These are phyloP conservation scores for Yueomyces sinensis DNA, from an alignment of 805 yeast species.

Conservation along the genomic window DNA sequence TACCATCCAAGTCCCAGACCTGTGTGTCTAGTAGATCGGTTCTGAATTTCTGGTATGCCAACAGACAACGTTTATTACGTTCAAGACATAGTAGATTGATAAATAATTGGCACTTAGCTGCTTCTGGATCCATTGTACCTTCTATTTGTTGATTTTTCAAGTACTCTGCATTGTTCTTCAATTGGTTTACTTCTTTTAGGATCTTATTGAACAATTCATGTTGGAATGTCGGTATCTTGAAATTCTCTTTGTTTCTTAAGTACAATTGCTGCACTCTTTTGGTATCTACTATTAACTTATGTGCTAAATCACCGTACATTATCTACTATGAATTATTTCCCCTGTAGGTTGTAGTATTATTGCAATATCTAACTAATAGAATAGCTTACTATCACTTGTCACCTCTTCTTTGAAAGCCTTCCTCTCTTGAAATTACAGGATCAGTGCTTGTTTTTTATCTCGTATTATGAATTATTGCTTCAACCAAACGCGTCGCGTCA, in stretches of 20 bases:
- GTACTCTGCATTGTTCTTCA: slow-evolving; percentile 43
- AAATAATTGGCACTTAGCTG: slow-evolving; percentile 44
- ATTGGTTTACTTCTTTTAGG: slow-evolving; percentile 54
- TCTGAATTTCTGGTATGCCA: slow-evolving; percentile 71
- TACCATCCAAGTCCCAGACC: slow-evolving; percentile 55
- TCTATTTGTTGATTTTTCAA: slow-evolving; percentile 23
- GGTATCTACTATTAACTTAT: slow-evolving; percentile 75
- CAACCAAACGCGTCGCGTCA: too few species aligned
- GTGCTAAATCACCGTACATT: slow-evolving; percentile 86
- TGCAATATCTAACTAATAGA: too few species aligned
- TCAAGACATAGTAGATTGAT: slow-evolving; percentile 61
- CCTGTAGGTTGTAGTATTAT: too few species aligned
- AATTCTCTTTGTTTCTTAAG: slow-evolving; percentile 7
- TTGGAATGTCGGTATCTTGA: slow-evolving; percentile 46
- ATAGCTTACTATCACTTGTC: too few species aligned
- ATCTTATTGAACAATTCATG: slow-evolving; percentile 58
- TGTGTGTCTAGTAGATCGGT: slow-evolving; percentile 52
- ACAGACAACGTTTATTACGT: slow-evolving; percentile 76
- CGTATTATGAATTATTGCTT: too few species aligned
- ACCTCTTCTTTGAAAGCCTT: too few species aligned
- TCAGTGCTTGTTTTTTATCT: too few species aligned
- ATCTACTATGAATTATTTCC: not conserved
- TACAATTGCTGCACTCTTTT: slow-evolving; percentile 60
- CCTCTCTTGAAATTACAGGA: too few species aligned
- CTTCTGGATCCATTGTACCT: slow-evolving; percentile 26